Evolutionary conservation across 1,284 basidiomycete genomes (phyloP), one percentile per base, ranked within the genome.

Genomic region (Cutaneotrichosporon cavernicola): DNA sequence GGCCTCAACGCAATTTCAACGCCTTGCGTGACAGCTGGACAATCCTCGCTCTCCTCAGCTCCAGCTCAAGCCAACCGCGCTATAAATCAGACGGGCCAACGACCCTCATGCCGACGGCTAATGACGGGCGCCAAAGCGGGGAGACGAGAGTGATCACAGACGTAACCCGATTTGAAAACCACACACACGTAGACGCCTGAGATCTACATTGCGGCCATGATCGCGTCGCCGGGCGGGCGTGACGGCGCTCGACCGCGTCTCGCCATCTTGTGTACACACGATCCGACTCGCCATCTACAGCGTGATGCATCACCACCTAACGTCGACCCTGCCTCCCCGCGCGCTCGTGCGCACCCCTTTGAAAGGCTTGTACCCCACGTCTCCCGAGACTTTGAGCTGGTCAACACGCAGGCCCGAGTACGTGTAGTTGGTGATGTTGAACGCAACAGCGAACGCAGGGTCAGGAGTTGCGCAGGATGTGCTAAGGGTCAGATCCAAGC

Each of bases 391-490:
- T 75, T 89, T 91, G 62, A 97, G 84, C 70, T 92, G 88, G 66
- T 92, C 90, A 3, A 97, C 88, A 68, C 90, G 90, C 60, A 97
- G 81, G 9, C 88, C 85, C 2, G 91, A 92, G 75, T 89, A 90
- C 46, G 87, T 88, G 74, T 90, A 83, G 51, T 89, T 86, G 26
- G 87, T 84, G 38, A 93, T 85, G 50, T 86, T 85, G 79, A 91
- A 97, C 10, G 81, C 81, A 38, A 92, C 83, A 60, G 86, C 85
- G 64, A 96, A 83, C 0, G 90, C 88, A 53, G 87, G 89, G 11
- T 91, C 76, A 82, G 60, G 90, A 85, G 66, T 83, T 76, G 57
- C 87, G 18, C 65, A 56, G 2, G 53, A 34, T 5, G 61, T 40
- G 1, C 65, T 66, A 16, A 18, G n/a, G 47, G 43, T 53, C 16